phyloP scores from a whole-genome alignment of 2,329 filamentous ascomycete species.

The Arthrobotrys iridis region DNA sequence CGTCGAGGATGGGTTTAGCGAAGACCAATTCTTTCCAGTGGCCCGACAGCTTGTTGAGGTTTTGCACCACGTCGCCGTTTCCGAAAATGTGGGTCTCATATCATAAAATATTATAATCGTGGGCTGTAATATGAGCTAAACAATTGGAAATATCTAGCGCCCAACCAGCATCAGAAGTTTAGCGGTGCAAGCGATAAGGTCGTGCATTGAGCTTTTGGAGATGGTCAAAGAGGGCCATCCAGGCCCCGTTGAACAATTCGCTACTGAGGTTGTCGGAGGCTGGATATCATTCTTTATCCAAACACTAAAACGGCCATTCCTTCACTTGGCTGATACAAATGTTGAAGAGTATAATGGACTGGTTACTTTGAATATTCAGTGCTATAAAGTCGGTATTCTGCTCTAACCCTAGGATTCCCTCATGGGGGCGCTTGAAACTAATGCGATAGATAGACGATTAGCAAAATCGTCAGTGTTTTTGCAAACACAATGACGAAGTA shows the following conservation, averaged over 20 bases:
- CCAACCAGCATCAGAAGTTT: constrained; percentile 75
- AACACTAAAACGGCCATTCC: constrained; percentile 78
- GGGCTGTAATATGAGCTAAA: constrained; percentile 4
- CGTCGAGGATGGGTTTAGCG: constrained; percentile 90
- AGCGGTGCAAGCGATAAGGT: constrained; percentile 87
- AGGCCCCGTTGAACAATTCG: constrained; percentile 84
- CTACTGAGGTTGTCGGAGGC: constrained; percentile 80
- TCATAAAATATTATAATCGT: constrained; percentile 56
- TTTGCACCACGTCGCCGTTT: constrained; percentile 82
- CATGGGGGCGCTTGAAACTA: constrained; percentile 53
- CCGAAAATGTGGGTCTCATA: constrained; percentile 72
- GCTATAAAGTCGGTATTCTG: constrained; percentile 73
- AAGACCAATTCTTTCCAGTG: constrained; percentile 92
- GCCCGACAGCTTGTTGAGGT: constrained; percentile 85
- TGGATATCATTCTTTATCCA: constrained; percentile 92
- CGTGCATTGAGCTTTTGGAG: constrained; percentile 93
- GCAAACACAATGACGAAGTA: constrained; percentile 82
- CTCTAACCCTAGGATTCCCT: no score
- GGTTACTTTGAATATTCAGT: constrained; percentile 88
- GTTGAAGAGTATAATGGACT: constrained; percentile 76
- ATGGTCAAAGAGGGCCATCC: constrained; percentile 96
- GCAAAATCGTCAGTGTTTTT: constrained; percentile 88
- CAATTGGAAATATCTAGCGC: constrained; percentile 30
- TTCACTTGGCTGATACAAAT: constrained; percentile 68
- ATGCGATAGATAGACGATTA: constrained; percentile 71